Evolutionary conservation across 108 stramenopile species (phyloP), one percentile per base, ranked within the genome.

Genomic region (Pseudonitzschia multistriata): DNA sequence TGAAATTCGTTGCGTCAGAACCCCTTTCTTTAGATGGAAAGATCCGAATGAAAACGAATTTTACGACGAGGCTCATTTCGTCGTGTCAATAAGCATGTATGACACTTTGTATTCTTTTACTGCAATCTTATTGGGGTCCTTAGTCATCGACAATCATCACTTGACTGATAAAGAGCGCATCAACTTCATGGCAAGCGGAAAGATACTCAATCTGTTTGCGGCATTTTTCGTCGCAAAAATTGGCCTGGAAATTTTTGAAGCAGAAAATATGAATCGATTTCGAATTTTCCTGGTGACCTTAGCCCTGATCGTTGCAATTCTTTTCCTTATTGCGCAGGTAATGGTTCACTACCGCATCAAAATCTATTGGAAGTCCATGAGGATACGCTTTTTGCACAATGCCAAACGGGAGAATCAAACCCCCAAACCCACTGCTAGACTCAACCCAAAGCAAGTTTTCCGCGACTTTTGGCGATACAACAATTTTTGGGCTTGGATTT

Each of bases 61-160:
- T 31, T 56, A 68, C 66, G 81, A 71, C 60, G 73, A 62, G 3
- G 42, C 36, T 21, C 82, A 83, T 67, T 83, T 83, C 73, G 74
- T 83, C 0, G 28, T 74, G 13, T 73, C 78, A 49, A 70, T 73
- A 11, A 57, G 57, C n/a, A 39, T 78, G 30, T 83, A 83, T 39
- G 78, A 83, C 59, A 83, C 82, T 42, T 37, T 76, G 50, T 83
- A 47, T 48, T 55, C 68, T n/a, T 79, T 83, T 35, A 71, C 69
- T 22, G 39, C 69, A 14, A 79, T 79, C 17, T 66, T 79, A 15
- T 28, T 79, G 33, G 82, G 78, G 15, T 74, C 73, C 5, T 36
- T 74, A 34, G 75, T 83, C 3, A 79, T 75, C 19, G 82, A 83
- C 72, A 77, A 83, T 66, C 78, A 83, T 59, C 61, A 59, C 45